Evolutionary conservation across 768 basidiomycete species (phyloP).

Genomic region (Terana coerulea): DNA sequence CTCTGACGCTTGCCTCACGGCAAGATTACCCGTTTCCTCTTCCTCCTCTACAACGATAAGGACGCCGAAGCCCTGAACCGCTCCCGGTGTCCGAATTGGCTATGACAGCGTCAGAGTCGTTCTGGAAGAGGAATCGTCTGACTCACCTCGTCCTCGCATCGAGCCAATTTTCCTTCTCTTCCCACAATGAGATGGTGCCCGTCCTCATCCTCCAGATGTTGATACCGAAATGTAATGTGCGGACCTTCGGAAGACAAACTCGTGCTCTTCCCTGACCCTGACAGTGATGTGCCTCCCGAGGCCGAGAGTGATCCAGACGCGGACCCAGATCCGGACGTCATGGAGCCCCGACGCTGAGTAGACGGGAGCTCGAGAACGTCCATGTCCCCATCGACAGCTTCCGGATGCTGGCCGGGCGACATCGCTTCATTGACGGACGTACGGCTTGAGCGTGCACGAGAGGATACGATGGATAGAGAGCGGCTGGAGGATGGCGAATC

Average conservation of each 20-base stretch:
- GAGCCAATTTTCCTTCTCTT: slow-evolving; percentile 57
- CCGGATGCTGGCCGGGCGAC: neutral
- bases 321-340: slow-evolving; percentile 5
- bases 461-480: slow-evolving; percentile 14
- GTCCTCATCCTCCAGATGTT: slow-evolving; percentile 57
- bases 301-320: slow-evolving; percentile 10
- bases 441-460: slow-evolving; percentile 9
- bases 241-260: slow-evolving; percentile 27
- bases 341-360: slow-evolving; percentile 4
- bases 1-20: slow-evolving; percentile 79
- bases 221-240: slow-evolving; percentile 58
- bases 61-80: slow-evolving; percentile 82
- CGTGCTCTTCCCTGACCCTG: slow-evolving; percentile 13
- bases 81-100: slow-evolving; percentile 81
- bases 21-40: slow-evolving; percentile 45
- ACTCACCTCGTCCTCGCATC: slow-evolving; percentile 71
- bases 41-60: slow-evolving; percentile 66
- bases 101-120: slow-evolving; percentile 20
- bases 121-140: neutral
- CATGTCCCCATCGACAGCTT: neutral
- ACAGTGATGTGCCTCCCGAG: slow-evolving; percentile 11
- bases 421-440: neutral
- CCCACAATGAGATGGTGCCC: slow-evolving; percentile 72
- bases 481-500: slow-evolving; percentile 12
- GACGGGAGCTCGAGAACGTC: slow-evolving; percentile 12